A percentile compares a stretch with the other conserved stretches of the same genome.
These are phyloP conservation scores for Sugiyamaella paludigena DNA, from an alignment of 1,139 yeast genomes.

Conservation along the genomic window DNA sequence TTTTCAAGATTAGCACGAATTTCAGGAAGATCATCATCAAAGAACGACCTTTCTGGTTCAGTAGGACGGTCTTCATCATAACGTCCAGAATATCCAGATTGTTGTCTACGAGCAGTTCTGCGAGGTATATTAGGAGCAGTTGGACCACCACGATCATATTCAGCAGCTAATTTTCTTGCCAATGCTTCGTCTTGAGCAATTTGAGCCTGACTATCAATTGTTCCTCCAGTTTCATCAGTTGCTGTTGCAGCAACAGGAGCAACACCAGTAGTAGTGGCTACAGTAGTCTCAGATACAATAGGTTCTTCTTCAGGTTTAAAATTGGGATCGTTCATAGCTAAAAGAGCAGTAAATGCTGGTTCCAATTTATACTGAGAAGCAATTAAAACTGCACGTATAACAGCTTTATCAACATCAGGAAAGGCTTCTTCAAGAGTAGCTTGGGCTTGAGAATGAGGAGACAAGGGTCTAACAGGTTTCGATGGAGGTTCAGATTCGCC, in stretches of 20 bases:
- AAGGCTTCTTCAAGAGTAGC: slow-evolving; percentile 71
- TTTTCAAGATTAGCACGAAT: slow-evolving; percentile 67
- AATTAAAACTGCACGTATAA: slow-evolving; percentile 73
- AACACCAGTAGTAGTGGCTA: slow-evolving; percentile 47
- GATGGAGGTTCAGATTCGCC: slow-evolving; percentile 50
- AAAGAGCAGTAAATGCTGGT: slow-evolving; percentile 82
- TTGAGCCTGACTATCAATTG: slow-evolving; percentile 36
- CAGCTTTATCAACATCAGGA: slow-evolving; percentile 68
- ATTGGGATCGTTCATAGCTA: slow-evolving; percentile 75
- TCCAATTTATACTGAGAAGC: slow-evolving; percentile 82
- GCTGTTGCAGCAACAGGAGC: slow-evolving; percentile 2
- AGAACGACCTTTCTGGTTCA: slow-evolving; percentile 42
- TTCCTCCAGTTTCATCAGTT: slow-evolving; percentile 11
- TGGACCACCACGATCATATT: slow-evolving; percentile 40
- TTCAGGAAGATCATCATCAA: slow-evolving; percentile 61
- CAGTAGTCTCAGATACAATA: neutral
- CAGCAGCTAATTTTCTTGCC: slow-evolving; percentile 77
- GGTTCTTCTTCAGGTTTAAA: slow-evolving; percentile 55
- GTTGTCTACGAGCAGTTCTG: slow-evolving; percentile 13
- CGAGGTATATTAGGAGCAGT: slow-evolving; percentile 1
- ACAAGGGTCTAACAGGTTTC: slow-evolving; percentile 67
- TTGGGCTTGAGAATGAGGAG: slow-evolving; percentile 54
- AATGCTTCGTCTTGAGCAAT: slow-evolving; percentile 75
- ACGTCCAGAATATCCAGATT: slow-evolving; percentile 29
- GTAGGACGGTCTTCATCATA: slow-evolving; percentile 29